phyloP scores from a whole-genome alignment of 1,284 basidiomycete genomes.

The Apiotrichum siamense region DNA sequence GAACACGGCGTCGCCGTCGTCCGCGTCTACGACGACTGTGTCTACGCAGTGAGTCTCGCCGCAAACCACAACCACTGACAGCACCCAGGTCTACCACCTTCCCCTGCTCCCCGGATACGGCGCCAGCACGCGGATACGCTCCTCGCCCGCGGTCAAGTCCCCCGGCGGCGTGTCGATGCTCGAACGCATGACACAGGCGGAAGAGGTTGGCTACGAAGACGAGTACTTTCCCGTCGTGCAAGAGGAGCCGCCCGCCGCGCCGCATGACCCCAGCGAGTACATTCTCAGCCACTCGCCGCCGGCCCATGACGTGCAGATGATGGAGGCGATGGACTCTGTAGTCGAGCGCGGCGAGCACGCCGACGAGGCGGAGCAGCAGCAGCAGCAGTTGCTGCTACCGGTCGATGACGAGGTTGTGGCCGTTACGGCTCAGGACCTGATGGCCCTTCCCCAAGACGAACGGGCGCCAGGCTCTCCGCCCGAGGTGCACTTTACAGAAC shows the following conservation, averaged over 20 bases:
- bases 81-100: conserved; percentile 72
- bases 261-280: conserved; percentile 40
- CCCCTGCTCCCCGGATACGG: conserved; percentile 88
- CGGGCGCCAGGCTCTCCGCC: neutral
- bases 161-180: conserved; percentile 58
- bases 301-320: conserved; percentile 5
- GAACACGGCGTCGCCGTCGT: conserved; percentile 83
- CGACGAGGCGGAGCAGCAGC: neutral
- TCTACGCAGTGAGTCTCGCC: conserved; percentile 83
- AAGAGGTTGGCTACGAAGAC: conserved; percentile 83
- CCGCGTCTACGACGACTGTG: conserved; percentile 83
- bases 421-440: no score
- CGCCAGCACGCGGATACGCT: conserved; percentile 73
- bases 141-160: conserved; percentile 62
- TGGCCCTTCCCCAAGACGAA: no score
- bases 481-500: neutral
- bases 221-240: conserved; percentile 59
- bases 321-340: conserved; percentile 3
- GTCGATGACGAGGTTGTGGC: neutral
- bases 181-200: conserved; percentile 71
- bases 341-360: neutral
- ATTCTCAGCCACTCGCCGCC: conserved; percentile 42
- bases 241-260: conserved; percentile 20
- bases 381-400: neutral
- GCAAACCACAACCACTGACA: no score